A percentile compares a stretch with the other conserved stretches of the same genome.
phyloP scores from a whole-genome alignment of 495 filamentous ascomycete species.

The Lepidopterella palustris region DNA sequence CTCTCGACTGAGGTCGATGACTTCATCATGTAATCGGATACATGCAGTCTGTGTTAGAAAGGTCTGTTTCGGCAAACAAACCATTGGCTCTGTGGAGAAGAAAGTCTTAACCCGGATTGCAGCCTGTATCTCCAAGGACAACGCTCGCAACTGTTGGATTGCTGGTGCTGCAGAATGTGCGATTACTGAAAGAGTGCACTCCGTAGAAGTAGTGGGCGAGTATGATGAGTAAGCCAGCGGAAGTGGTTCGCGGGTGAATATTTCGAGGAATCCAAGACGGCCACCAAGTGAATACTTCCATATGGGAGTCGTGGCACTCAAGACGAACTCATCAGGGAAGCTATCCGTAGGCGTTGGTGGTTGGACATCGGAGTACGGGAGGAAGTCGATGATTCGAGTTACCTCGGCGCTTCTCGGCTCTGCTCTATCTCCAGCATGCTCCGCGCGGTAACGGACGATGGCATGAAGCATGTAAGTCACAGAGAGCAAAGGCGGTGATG shows the following conservation, averaged over 20 bases:
- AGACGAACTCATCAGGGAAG: conserved; percentile 4
- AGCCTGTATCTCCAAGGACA: conserved; percentile 1
- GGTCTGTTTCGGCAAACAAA: conserved; percentile 1
- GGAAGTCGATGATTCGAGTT: neutral
- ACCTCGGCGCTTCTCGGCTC: neutral
- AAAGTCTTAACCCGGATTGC: conserved; percentile 4
- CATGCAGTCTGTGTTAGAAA: neutral
- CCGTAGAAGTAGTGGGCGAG: neutral
- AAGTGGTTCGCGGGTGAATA: conserved; percentile 1
- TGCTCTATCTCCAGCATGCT: neutral
- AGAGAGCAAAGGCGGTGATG: neutral
- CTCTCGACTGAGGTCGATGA: neutral
- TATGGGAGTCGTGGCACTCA: neutral
- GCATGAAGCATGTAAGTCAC: neutral
- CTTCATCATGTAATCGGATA: conserved; percentile 2
- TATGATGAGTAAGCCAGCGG: neutral
- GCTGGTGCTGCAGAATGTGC: neutral
- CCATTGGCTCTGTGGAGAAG: neutral
- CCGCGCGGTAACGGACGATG: neutral
- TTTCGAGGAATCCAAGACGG: neutral
- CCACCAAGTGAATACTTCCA: conserved; percentile 7
- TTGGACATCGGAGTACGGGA: neutral
- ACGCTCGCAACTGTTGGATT: neutral
- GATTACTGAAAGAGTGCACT: neutral
- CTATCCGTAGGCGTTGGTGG: neutral